phyloP scores from a whole-genome alignment of 768 basidiomycete genomes.

The Boletus bicolor region DNA sequence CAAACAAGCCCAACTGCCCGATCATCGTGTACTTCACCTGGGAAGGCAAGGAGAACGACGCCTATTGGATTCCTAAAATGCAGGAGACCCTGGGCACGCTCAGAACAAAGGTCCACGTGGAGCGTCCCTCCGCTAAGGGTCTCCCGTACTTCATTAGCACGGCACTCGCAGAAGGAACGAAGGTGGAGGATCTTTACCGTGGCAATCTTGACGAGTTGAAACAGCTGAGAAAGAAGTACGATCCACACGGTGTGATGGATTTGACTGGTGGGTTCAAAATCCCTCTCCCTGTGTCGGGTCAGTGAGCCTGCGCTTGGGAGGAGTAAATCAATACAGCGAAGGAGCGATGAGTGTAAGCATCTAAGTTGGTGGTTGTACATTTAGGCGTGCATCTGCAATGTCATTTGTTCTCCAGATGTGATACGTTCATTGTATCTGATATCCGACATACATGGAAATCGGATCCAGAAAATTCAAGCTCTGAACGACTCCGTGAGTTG shows the following conservation, averaged over 20 bases:
- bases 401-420: background rate
- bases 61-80: slow-evolving; percentile 6
- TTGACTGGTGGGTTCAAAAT: slow-evolving; percentile 17
- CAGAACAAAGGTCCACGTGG: background rate
- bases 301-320: background rate
- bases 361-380: background rate
- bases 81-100: background rate
- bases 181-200: slow-evolving; percentile 5
- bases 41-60: slow-evolving; percentile 12
- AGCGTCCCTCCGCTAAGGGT: background rate
- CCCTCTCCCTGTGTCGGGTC: background rate
- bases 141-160: slow-evolving; percentile 11
- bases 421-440: background rate
- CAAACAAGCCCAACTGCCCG: slow-evolving; percentile 8
- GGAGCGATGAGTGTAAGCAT: background rate
- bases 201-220: slow-evolving; percentile 1
- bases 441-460: background rate
- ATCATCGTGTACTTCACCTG: slow-evolving; percentile 12
- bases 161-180: slow-evolving; percentile 5
- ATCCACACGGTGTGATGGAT: slow-evolving; percentile 14
- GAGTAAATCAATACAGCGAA: background rate
- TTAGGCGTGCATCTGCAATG: background rate
- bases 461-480: background rate
- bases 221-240: slow-evolving; percentile 1
- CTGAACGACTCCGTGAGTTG: background rate